These are phyloP conservation scores for Pestalotiopsis sp. DNA, from an alignment of 2,329 filamentous ascomycete species.

Conservation along the genomic window DNA sequence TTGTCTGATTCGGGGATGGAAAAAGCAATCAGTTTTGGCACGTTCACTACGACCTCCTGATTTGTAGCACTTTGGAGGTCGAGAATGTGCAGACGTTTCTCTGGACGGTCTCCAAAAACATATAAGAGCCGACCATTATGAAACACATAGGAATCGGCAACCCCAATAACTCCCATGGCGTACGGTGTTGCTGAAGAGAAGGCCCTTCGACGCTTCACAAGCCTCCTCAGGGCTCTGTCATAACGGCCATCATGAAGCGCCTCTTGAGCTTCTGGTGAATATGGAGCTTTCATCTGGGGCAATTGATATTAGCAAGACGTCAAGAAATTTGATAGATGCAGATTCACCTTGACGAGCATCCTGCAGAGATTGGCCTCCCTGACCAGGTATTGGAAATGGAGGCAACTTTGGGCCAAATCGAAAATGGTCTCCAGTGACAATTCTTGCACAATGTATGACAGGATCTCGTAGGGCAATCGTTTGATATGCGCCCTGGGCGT, in stretches of 20 bases:
- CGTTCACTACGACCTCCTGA: constrained; percentile 59
- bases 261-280: constrained; percentile 33
- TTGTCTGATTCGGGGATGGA: constrained; percentile 37
- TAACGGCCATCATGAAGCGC: constrained; percentile 38
- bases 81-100: constrained; percentile 54
- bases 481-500: constrained; percentile 15
- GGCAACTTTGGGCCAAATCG: constrained; percentile 55
- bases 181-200: constrained; percentile 65
- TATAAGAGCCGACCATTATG: constrained; percentile 68
- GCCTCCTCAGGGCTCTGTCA: constrained; percentile 57
- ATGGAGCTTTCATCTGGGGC: constrained; percentile 34
- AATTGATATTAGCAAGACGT: constrained; percentile 23
- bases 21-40: constrained; percentile 42
- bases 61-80: constrained; percentile 53
- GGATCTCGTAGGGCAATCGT: constrained; percentile 64
- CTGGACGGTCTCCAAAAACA: constrained; percentile 44
- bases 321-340: background rate
- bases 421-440: constrained; percentile 62
- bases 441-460: constrained; percentile 57
- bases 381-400: constrained; percentile 51
- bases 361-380: constrained; percentile 59
- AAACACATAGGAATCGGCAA: constrained; percentile 65
- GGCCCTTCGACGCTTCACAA: constrained; percentile 63
- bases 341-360: constrained; percentile 58
- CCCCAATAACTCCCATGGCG: constrained; percentile 59